Conservation (phyloP, 305 asterid genomes). For the Fraxinus ornus region DNA sequence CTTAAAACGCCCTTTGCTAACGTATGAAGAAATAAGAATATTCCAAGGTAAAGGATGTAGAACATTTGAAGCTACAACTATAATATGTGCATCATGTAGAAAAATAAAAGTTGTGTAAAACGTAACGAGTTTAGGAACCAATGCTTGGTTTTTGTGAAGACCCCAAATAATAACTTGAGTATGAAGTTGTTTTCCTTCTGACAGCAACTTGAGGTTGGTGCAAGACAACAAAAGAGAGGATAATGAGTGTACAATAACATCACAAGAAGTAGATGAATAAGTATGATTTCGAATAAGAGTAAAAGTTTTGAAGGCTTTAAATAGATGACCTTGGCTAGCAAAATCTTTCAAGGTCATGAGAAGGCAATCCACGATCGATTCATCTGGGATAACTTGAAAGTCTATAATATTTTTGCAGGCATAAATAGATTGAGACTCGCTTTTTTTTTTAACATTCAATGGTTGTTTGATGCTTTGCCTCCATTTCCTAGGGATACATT, state of each 20-base stretch:
- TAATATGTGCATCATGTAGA: slow-evolving; percentile 45
- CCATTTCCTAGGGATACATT: slow-evolving; percentile 59
- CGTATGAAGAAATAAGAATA: slow-evolving; percentile 65
- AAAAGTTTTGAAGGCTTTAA: slow-evolving; percentile 57
- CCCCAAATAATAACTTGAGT: slow-evolving; percentile 61
- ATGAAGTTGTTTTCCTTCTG: slow-evolving; percentile 72
- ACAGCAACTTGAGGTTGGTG: slow-evolving; percentile 46
- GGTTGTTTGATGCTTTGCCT: slow-evolving; percentile 32
- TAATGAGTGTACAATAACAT: slow-evolving; percentile 36
- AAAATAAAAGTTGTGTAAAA: slow-evolving; percentile 47
- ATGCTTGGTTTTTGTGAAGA: slow-evolving; percentile 37
- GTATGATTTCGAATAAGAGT: slow-evolving; percentile 47
- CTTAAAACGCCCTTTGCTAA: slow-evolving; percentile 36
- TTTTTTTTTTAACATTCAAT: slow-evolving; percentile 16
- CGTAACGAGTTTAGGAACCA: slow-evolving; percentile 64
- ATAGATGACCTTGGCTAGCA: slow-evolving; percentile 57
- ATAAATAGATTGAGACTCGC: slow-evolving; percentile 12
- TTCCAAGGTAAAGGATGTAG: slow-evolving; percentile 78
- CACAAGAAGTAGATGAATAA: slow-evolving; percentile 31
- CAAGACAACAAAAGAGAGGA: slow-evolving; percentile 60
- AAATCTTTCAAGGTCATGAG: slow-evolving; percentile 51
- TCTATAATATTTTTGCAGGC: slow-evolving; percentile 22
- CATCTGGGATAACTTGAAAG: slow-evolving; percentile 25
- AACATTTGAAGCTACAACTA: slow-evolving; percentile 43
- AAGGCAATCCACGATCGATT: slow-evolving; percentile 52